Percentiles rank a stretch among this genome's conserved stretches.
Conservation (phyloP, 2,329 filamentous ascomycete genomes). For the Fusarium haematococcum region DNA sequence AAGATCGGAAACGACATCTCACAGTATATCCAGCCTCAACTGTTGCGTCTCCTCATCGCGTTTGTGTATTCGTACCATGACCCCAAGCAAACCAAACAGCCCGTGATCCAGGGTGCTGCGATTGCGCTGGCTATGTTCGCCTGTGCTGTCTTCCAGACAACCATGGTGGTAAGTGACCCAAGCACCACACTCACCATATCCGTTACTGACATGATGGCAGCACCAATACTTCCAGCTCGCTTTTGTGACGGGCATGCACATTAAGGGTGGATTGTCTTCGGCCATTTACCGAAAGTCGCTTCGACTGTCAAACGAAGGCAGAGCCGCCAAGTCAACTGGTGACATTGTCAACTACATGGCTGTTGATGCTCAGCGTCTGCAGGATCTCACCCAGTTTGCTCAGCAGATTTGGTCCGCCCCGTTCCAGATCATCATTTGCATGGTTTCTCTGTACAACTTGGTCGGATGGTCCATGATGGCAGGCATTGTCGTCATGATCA, state of each 20-base stretch:
- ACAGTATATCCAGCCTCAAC: constrained; percentile 90
- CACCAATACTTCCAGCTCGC: constrained; percentile 98
- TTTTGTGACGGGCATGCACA: constrained; percentile 96
- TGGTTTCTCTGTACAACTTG: constrained; percentile 95
- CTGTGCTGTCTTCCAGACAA: constrained; percentile 87
- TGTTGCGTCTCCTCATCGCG: constrained; percentile 83
- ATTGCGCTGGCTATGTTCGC: constrained; percentile 94
- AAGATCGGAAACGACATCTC: constrained; percentile 90
- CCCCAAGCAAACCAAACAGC: constrained; percentile 72
- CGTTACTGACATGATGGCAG: background rate
- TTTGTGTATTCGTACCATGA: constrained; percentile 83
- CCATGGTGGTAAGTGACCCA: constrained; percentile 66
- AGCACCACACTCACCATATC: background rate
- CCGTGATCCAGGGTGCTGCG: constrained; percentile 83
- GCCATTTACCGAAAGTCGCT: constrained; percentile 94
- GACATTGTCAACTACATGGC: constrained; percentile 99
- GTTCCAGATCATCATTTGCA: constrained; percentile 95
- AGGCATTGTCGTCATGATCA: constrained; percentile 91
- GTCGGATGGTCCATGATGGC: constrained; percentile 96
- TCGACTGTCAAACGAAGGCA: constrained; percentile 91
- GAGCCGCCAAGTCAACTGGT: constrained; percentile 88
- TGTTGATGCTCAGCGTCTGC: constrained; percentile 93
- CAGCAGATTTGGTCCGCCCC: constrained; percentile 97
- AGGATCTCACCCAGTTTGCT: constrained; percentile 94
- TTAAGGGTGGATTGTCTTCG: constrained; percentile 90